Conservation (phyloP, 768 basidiomycete species). For the Artomyces pyxidatus region DNA sequence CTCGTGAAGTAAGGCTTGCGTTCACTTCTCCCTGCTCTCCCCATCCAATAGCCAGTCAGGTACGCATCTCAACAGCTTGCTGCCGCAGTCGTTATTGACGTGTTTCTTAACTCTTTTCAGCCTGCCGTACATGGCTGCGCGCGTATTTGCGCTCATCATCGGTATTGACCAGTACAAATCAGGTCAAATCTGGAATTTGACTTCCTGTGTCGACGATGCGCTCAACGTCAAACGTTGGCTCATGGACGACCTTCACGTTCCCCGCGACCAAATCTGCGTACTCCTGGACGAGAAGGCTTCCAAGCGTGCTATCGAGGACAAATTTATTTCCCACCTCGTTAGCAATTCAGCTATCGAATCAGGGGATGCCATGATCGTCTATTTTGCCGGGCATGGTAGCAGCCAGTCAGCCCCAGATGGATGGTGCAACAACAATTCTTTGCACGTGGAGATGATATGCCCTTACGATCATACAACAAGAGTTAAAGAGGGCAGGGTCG, state of each 20-base stretch:
- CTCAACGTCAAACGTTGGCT: constrained; percentile 52
- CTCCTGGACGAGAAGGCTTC: constrained; percentile 54
- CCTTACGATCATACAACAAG: constrained; percentile 59
- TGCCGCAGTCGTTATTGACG: neutral
- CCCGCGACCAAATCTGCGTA: constrained; percentile 46
- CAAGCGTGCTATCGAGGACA: constrained; percentile 50
- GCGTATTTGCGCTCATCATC: constrained; percentile 57
- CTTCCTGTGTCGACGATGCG: constrained; percentile 59
- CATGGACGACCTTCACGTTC: constrained; percentile 45
- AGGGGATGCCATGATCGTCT: constrained; percentile 60
- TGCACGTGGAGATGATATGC: constrained; percentile 50
- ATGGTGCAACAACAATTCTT: constrained; percentile 44
- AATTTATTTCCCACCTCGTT: constrained; percentile 52
- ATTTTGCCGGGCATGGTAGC: constrained; percentile 72
- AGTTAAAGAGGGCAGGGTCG: constrained; percentile 35
- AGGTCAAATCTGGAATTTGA: constrained; percentile 50
- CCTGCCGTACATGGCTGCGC: constrained; percentile 34
- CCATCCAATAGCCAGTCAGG: too few relatives aligned
- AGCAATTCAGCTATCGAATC: constrained; percentile 50
- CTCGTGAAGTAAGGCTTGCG: too few relatives aligned
- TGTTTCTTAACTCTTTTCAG: neutral
- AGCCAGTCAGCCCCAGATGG: constrained; percentile 44
- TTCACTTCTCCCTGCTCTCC: too few relatives aligned
- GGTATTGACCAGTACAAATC: constrained; percentile 68
- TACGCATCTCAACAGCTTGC: too few relatives aligned